phyloP scores from a whole-genome alignment of 2,329 filamentous ascomycete species.

The Fusarium acutatum region DNA sequence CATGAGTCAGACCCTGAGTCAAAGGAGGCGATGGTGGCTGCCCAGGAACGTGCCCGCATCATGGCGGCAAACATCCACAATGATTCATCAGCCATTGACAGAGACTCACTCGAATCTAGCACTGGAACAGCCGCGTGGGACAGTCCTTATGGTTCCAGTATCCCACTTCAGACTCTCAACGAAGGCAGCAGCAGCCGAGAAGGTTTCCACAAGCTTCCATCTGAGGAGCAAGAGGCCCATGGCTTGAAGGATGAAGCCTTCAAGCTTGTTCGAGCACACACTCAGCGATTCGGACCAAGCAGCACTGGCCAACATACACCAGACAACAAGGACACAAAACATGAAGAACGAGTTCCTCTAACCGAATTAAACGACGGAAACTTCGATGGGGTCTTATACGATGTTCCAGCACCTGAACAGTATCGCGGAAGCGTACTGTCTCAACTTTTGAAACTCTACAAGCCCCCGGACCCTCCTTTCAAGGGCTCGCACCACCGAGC shows the following conservation, averaged over 20 bases:
- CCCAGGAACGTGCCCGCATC: constrained; percentile 53
- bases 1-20: constrained; percentile 44
- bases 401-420: constrained; percentile 51
- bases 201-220: constrained; percentile 28
- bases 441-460: constrained; percentile 58
- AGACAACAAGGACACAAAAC: constrained; percentile 16
- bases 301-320: constrained; percentile 8
- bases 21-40: constrained; percentile 48
- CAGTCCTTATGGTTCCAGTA: constrained; percentile 34
- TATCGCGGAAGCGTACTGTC: constrained; percentile 57
- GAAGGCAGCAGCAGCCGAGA: constrained; percentile 18
- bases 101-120: constrained; percentile 51
- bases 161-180: constrained; percentile 47
- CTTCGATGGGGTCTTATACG: constrained; percentile 51
- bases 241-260: constrained; percentile 48
- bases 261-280: constrained; percentile 55
- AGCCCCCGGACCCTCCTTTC: constrained; percentile 45
- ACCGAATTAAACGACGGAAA: constrained; percentile 51
- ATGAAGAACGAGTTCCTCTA: constrained; percentile 32
- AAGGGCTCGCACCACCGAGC: constrained; percentile 35
- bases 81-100: constrained; percentile 47
- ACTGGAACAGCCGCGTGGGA: constrained; percentile 43
- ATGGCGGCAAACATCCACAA: constrained; percentile 52
- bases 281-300: constrained; percentile 37
- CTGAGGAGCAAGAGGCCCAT: constrained; percentile 12